phyloP scores from a whole-genome alignment of 2,329 filamentous ascomycete genomes.

The Trichoderma aggressivum region DNA sequence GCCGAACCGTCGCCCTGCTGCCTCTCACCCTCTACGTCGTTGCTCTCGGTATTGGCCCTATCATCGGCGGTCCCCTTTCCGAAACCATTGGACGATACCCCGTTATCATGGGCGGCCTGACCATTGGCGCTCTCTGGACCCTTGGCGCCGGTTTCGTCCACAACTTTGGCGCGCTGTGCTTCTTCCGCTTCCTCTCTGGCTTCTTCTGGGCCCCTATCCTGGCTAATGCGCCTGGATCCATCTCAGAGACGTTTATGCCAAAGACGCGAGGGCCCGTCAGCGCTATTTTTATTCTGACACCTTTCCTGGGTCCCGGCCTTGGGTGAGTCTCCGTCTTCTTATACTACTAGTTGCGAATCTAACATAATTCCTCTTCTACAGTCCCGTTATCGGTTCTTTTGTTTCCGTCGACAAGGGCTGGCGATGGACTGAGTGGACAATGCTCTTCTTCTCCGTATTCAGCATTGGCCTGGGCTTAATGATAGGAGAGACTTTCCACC shows the following conservation, averaged over 20 bases:
- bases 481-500: conserved; percentile 56
- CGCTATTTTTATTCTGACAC: conserved; percentile 47
- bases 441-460: conserved; percentile 45
- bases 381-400: conserved; percentile 49
- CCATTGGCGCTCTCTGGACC: conserved; percentile 52
- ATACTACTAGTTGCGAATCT: background rate
- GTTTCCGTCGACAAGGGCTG: conserved; percentile 44
- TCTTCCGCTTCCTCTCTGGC: conserved; percentile 56
- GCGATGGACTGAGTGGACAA: conserved; percentile 53
- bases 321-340: conserved; percentile 36
- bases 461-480: conserved; percentile 37
- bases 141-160: conserved; percentile 52
- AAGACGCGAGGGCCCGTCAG: conserved; percentile 42
- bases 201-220: conserved; percentile 49
- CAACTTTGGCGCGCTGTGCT: conserved; percentile 47
- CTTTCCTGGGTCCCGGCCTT: conserved; percentile 51
- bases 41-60: conserved; percentile 57
- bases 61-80: conserved; percentile 56
- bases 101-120: conserved; percentile 47
- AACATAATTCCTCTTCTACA: conserved; percentile 19
- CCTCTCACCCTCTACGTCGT: conserved; percentile 58
- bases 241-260: conserved; percentile 47
- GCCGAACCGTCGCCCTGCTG: conserved; percentile 54
- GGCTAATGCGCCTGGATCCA: conserved; percentile 47
- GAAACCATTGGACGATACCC: conserved; percentile 55